Percentiles rank a stretch among this genome's conserved stretches.
Conservation (phyloP, 371 early-diverging fungal species). For the Mycotypha africana region DNA sequence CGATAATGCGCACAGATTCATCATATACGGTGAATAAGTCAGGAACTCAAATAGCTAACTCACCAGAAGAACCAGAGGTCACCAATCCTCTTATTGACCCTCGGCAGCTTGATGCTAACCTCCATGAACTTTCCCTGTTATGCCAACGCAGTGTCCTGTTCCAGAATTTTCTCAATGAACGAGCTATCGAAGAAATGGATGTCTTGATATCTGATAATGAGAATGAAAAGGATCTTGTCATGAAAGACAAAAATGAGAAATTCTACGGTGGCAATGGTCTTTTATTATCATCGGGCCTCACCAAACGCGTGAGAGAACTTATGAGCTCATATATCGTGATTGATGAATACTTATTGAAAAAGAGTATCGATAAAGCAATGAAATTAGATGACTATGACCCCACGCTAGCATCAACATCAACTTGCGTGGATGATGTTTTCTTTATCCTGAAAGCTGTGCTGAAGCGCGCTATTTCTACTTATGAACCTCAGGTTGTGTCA, state of each 20-base stretch:
- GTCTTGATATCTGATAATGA: conserved; percentile 22
- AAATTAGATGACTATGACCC: conserved; percentile 52
- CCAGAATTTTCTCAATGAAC: conserved; percentile 66
- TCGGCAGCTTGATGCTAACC: conserved; percentile 66
- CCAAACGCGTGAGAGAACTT: conserved; percentile 57
- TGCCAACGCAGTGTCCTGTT: conserved; percentile 74
- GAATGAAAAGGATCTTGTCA: conserved; percentile 28
- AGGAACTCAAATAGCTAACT: conserved; percentile 3
- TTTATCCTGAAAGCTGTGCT: conserved; percentile 80
- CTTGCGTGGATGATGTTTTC: conserved; percentile 90
- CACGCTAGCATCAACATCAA: conserved; percentile 65
- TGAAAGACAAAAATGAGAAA: conserved; percentile 42
- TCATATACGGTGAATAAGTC: conserved; percentile 7
- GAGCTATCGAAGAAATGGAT: conserved; percentile 47
- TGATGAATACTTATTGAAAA: conserved; percentile 69
- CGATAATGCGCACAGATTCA: conserved; percentile 25
- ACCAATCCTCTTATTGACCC: conserved; percentile 58
- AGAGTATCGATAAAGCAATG: conserved; percentile 71
- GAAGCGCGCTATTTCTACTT: conserved; percentile 66
- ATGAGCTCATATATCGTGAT: conserved; percentile 67
- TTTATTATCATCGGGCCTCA: conserved; percentile 46
- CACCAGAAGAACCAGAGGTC: conserved; percentile 5
- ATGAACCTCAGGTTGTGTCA: conserved; percentile 60
- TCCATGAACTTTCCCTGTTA: conserved; percentile 76
- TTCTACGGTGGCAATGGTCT: conserved; percentile 47